Base-by-base conservation (phyloP, 2,329 filamentous ascomycete species). In the Penicillium sp. region DNA sequence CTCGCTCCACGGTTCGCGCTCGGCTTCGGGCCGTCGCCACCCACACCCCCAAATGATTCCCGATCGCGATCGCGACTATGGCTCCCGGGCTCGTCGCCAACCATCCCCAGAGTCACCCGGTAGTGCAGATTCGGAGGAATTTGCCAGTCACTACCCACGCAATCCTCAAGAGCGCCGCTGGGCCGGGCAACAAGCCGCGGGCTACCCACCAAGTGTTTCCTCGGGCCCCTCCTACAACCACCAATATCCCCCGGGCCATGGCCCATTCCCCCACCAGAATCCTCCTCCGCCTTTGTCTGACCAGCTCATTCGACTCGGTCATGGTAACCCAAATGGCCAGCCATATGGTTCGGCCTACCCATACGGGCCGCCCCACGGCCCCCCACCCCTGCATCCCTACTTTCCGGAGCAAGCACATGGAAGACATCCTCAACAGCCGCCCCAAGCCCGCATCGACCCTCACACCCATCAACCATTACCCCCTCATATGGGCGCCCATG, bases 41-140 rank as follows among this genome's bases (percentile, higher is more conserved):
- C 65, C 67, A 33, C 73, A 74, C 53, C 74, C 73, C 53, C 72
- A 76, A 46, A 65, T 74, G 57, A 56, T 41, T 14, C 39, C 39
- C 19, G 39, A 64, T 27, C 69, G 66, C 51, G 77, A 76, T 55
- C 73, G 72, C 53, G 73, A 74, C 48, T 68, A 68, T 52, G 55
- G 62, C 50, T 76, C 72, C 59, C 76, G 72, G 55, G 72, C 70
- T 60, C 78, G 69, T 62, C 77, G 68, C 68, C 76, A 73, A 63
- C 79, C 75, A 74, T 78, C 72, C 57, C 82, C 83, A 63, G 78
- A 78, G 61, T 79, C 81, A 62, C 79, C 84, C 54, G 84, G 85
- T 78, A 89, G 82, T 71, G 80, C 84, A 78, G 88, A 89, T 71
- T 83, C 83, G 35, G 80, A 90, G 24, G 86, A 90, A n/a, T 87